These are phyloP conservation scores for Podosphaera fusca DNA, from an alignment of 2,329 filamentous ascomycete genomes.

Conservation along the genomic window DNA sequence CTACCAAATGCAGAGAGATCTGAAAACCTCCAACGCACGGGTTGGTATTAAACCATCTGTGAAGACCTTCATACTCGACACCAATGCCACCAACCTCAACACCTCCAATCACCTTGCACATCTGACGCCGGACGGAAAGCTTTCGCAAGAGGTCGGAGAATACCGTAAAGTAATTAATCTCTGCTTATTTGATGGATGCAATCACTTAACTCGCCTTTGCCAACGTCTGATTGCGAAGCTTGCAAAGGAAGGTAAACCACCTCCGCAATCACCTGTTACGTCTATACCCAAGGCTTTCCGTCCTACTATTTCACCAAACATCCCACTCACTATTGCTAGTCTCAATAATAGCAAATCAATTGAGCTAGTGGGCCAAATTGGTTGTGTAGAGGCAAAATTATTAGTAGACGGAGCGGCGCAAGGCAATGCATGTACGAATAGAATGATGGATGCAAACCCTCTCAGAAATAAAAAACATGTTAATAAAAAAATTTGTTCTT, in stretches of 20 bases:
- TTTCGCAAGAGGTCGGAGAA: background rate
- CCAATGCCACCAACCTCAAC: too few relatives aligned
- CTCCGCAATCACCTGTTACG: background rate
- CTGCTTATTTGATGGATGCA: background rate
- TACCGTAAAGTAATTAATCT: background rate
- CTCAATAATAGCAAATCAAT: background rate
- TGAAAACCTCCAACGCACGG: too few relatives aligned
- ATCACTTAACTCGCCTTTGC: background rate
- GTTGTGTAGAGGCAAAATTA: background rate
- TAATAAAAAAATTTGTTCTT: background rate
- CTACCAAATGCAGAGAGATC: background rate
- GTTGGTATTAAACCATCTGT: too few relatives aligned
- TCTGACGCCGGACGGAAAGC: too few relatives aligned
- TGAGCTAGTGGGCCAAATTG: background rate
- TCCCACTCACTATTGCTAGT: background rate
- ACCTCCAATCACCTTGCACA: too few relatives aligned
- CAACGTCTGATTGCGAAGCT: background rate
- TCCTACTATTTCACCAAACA: background rate
- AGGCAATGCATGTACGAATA: constrained; percentile 1
- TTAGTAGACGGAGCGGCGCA: background rate
- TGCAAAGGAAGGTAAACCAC: background rate
- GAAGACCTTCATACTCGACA: too few relatives aligned
- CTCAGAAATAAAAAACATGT: background rate
- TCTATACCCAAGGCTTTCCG: background rate
- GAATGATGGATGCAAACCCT: background rate